phyloP scores from a whole-genome alignment of 2,329 filamentous ascomycete species.

The Geosmithia morbida region DNA sequence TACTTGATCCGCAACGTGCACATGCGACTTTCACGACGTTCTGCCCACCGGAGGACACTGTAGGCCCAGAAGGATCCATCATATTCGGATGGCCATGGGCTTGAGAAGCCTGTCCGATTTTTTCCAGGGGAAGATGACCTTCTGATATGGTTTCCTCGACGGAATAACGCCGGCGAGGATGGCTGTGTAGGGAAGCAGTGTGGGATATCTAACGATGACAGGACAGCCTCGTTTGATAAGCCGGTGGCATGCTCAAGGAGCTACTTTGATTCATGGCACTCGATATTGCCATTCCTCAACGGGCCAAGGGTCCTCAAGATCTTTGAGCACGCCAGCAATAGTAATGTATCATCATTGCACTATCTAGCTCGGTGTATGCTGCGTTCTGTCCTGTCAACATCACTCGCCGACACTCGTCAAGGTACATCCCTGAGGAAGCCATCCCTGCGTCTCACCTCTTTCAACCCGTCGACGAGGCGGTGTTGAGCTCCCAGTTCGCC shows the following conservation, averaged over 20 bases:
- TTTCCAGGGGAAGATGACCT: conserved; percentile 45
- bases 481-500: conserved; percentile 30
- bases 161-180: conserved; percentile 7
- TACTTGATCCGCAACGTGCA: conserved; percentile 43
- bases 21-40: conserved; percentile 23
- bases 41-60: conserved; percentile 2
- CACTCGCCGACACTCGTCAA: conserved; percentile 36
- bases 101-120: conserved; percentile 12
- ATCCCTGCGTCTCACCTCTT: conserved; percentile 31
- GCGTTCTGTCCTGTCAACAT: conserved; percentile 36
- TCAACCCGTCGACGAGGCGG: conserved; percentile 30
- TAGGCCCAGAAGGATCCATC: background rate
- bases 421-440: conserved; percentile 8
- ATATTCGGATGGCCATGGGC: too few relatives aligned
- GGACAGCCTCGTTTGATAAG: conserved; percentile 26
- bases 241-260: conserved; percentile 32
- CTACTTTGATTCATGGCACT: conserved; percentile 45
- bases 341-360: conserved; percentile 13
- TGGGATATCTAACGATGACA: conserved; percentile 12
- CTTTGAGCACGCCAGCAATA: conserved; percentile 25
- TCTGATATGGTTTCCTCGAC: conserved; percentile 11
- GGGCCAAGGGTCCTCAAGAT: conserved; percentile 32
- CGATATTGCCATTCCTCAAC: conserved; percentile 39
- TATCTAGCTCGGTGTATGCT: conserved; percentile 25
- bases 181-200: conserved; percentile 17